Evolutionary conservation across 148 eudicot genomes (phyloP), one percentile per base, ranked within the genome.

Genomic region (Vaccinium darrowii): DNA sequence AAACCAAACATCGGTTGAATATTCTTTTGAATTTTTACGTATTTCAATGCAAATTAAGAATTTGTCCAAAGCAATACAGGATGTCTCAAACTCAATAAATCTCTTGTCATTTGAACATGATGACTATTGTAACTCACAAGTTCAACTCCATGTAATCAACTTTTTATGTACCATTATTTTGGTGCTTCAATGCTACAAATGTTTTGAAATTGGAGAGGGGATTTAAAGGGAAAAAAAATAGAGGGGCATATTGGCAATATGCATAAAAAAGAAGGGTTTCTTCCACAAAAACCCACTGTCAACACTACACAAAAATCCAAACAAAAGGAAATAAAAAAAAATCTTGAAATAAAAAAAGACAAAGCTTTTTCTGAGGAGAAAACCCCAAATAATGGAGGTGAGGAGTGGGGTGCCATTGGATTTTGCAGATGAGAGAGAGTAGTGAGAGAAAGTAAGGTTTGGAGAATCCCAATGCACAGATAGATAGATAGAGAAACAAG

Each of bases 311-410:
- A 39, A 76, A 67, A 52, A 52, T 13, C 9, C 74, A 52, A 69
- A 50, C 10, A 50, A 78, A 19, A 49, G 18, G 16, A 56, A 63
- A 47, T 11, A 39, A 82, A 53, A 82, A 53, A n/a, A 51, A 65
- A 78, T 27, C 18, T 13, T 13, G 12, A 52, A 83, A 54, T 74
- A 74, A 83, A 82, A 82, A 83, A 74, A 16, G 78, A 76, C 83
- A 80, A 43, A 74, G 75, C 52, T 60, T 62, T 71, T 63, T 47
- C 23, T 49, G 39, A 67, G 25, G 19, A 39, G 33, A 39, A 77
- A 60, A 65, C 21, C 72, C 67, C 83, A 85, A 85, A 85, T 85
- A 85, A 80, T 85, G 86, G 86, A 84, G 79, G 83, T 23, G 85
- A 56, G 58, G 71, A 25, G 85, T 84, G 85, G 85, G 74, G 86